Evolutionary conservation across 805 yeast species (phyloP), one percentile per base, ranked within the genome.

Genomic region (Lipomyces mesembrius): DNA sequence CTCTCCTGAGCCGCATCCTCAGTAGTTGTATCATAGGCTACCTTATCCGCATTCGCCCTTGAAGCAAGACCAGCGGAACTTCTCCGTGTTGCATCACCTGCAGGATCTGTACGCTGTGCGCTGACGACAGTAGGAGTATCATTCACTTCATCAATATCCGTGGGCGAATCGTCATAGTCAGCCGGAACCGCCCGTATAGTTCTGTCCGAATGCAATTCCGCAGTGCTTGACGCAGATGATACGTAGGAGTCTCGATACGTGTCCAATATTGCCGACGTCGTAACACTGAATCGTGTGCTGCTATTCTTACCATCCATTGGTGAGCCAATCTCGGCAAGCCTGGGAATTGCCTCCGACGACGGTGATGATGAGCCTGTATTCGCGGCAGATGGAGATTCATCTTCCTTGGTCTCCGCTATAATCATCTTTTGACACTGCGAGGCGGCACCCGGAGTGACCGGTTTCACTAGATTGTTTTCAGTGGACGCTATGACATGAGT

Each of bases 201-300:
- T 2, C 49, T 43, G 3, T 43, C 49, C 2, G 49, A n/a, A n/a
- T 43, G 49, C 49, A 43, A 43, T 17, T 43, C 49, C 20, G 22
- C 8, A 7, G 49, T 8, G 22, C 49, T 43, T 14, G 58, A 25
- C 39, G 43, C 59, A 7, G 25, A 49, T 3, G 59, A 20, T 9
- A 32, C 22, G 37, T 14, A 35, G 22, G 59, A 56, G 37, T 56
- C 59, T 6, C 59, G 59, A 35, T 57, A 62, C 12, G 61, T 29
- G 11, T 62, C 65, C 35, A 57, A 56, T 46, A 62, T 57, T 2
- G 57, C 32, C 53, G 58, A 57, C n/a, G 65, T 62, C 14, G 59
- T 35, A 17, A 32, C 27, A 20, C 25, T 32, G 25, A 17, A 17
- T 9, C 37, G 59, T 17, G 14, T 32, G 34, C 27, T 12, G 46